phyloP scores from a whole-genome alignment of 1,284 basidiomycete species.

The Puccinia sorghi region DNA sequence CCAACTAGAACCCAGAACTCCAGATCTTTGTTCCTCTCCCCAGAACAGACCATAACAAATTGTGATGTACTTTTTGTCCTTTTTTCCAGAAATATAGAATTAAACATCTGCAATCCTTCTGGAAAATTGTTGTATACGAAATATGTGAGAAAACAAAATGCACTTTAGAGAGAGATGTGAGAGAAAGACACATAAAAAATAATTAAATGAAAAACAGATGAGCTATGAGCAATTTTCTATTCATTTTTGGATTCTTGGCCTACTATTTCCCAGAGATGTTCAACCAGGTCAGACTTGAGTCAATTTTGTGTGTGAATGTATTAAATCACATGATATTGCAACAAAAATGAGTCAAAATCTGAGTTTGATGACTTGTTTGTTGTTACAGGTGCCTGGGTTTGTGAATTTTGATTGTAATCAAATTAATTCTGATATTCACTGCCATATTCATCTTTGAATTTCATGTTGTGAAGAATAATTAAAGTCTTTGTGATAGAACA shows the following conservation, averaged over 20 bases:
- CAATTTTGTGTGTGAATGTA: conserved; percentile 77
- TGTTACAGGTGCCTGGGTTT: background rate
- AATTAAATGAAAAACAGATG: background rate
- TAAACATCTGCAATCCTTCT: no score
- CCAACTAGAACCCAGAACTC: no score
- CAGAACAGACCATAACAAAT: no score
- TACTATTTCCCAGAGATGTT: conserved; percentile 97
- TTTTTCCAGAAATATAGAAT: no score
- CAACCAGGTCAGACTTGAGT: conserved; percentile 78
- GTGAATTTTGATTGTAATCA: background rate
- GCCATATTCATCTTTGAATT: background rate
- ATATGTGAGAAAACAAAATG: no score
- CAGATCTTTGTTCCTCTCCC: no score
- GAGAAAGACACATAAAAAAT: background rate
- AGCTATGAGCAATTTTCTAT: conserved; percentile 67
- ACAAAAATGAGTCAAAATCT: background rate
- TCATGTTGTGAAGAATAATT: background rate
- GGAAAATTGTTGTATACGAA: no score
- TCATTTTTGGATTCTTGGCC: conserved; percentile 58
- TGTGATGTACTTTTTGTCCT: no score
- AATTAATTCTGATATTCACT: background rate
- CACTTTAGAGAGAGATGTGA: no score
- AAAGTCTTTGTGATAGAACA: no score
- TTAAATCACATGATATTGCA: conserved; percentile 69
- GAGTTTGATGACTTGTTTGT: background rate